phyloP scores from a whole-genome alignment of 2,329 filamentous ascomycete genomes.

The Alternaria novae-zelandiae region DNA sequence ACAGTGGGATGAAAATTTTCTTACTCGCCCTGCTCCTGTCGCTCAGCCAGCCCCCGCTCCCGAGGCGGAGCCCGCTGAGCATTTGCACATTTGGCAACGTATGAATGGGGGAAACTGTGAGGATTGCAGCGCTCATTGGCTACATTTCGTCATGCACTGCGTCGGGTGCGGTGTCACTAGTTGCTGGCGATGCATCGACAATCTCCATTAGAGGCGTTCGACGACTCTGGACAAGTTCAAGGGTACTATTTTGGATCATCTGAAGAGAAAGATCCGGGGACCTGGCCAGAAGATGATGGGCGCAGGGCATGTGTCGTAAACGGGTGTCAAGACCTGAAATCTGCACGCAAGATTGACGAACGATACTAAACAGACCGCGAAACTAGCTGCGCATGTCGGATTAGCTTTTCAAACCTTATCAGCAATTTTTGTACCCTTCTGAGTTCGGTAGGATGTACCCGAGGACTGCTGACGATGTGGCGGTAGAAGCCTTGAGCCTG shows the following conservation, averaged over 20 bases:
- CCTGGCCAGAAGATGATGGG: not conserved
- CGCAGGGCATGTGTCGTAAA: not conserved
- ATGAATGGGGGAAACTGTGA: not conserved
- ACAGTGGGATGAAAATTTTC: conserved; percentile 14
- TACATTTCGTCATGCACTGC: conserved; percentile 11
- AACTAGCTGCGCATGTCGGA: not conserved
- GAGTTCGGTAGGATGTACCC: not conserved
- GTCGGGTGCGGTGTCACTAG: not conserved
- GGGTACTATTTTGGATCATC: fast-evolving
- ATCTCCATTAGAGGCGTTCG: not conserved
- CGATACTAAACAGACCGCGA: not conserved
- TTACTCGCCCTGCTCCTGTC: conserved; percentile 1
- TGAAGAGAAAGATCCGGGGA: not conserved
- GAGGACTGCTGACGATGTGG: not conserved
- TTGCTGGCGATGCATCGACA: conserved; percentile 18
- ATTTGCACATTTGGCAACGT: not conserved
- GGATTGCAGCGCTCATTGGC: conserved; percentile 1
- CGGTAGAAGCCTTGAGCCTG: not conserved
- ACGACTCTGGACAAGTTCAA: not conserved
- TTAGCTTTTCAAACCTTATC: not conserved
- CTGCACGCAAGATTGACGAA: not conserved
- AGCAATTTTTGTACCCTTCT: not conserved
- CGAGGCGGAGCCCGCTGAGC: not conserved
- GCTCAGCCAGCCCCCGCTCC: too few species aligned
- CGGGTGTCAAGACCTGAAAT: not conserved